Base-by-base conservation (phyloP, 2,329 filamentous ascomycete genomes). In the Cladosporium sp. region DNA sequence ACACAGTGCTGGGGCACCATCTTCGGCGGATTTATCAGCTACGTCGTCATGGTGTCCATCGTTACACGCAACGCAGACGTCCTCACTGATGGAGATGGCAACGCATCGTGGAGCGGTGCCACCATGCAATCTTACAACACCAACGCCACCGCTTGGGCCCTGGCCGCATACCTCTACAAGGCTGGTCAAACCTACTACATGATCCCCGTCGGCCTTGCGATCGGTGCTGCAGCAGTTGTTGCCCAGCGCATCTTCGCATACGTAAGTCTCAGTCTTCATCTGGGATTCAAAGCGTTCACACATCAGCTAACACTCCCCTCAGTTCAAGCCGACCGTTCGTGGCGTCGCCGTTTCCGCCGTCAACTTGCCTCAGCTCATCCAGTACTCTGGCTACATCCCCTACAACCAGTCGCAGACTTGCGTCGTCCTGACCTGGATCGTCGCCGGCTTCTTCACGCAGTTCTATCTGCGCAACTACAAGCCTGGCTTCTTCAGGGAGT, bases 351-450 rank as follows among this genome's bases (percentile, higher is more conserved):
- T 61, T 14, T 65, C 52, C 30, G 80, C 84, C 14, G 74, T 86
- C 74, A 87, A 86, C 70, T 70, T 86, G 62, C 79, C 85, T 0
- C 84, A 86, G 68, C 81, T 86, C 65, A 81, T 86, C 63, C 83
- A 85, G 69, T 86, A 80, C 64, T 81, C 83, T 10, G 85, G 84
- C 15, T 86, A 78, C 64, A 83, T 87, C 63, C 84, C 85, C 0
- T 86, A 85, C 75, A 85, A 86, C 72, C 74, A 78, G 52, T 83
- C 81, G 0, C 85, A 87, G 72, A 87, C 85, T 1, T 86, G 85
- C 67, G 82, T 86, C 32, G 74, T 87, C 59, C 74, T 84, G 65
- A 84, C 80, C 71, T 79, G 80, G 71, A 32, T 72, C 12, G 15
- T 68, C 8, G 68, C 77, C 2, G 84, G 83, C 1, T 82, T 86